Evolutionary conservation across 495 filamentous ascomycete species (phyloP).

Genomic region (Schizothecium vesticola): DNA sequence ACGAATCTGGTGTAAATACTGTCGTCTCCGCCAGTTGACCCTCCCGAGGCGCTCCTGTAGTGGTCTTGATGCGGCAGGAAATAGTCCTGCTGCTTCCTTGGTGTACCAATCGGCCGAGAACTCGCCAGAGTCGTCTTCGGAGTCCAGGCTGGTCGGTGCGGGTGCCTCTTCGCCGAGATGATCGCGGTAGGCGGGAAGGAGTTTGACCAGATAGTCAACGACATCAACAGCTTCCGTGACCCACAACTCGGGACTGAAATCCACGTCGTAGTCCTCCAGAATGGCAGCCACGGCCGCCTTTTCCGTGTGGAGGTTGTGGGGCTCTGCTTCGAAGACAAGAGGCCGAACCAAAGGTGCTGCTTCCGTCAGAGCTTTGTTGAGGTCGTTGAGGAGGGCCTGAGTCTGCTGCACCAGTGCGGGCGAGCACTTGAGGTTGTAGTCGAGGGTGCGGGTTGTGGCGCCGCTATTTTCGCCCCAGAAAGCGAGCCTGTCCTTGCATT

Average conservation of each 20-base stretch:
- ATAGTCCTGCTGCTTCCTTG: background rate
- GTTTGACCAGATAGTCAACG: conserved; percentile 10
- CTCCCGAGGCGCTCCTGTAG: background rate
- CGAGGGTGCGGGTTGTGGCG: conserved; percentile 12
- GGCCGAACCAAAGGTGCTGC: background rate
- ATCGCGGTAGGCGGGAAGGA: conserved; percentile 9
- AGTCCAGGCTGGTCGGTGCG: background rate
- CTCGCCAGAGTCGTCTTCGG: background rate
- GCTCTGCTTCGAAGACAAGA: background rate
- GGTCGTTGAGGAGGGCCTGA: conserved; percentile 8
- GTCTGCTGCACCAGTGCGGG: conserved; percentile 1
- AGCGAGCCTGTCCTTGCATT: conserved; percentile 6
- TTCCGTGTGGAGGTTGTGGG: background rate
- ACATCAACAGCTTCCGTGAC: conserved; percentile 14
- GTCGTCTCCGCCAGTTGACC: background rate
- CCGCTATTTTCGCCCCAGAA: conserved; percentile 20
- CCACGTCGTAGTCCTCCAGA: conserved; percentile 2
- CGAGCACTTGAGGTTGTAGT: conserved; percentile 10
- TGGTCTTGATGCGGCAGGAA: background rate
- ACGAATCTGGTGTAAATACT: background rate
- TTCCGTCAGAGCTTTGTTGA: conserved; percentile 5
- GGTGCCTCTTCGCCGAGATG: conserved; percentile 1
- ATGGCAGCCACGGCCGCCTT: background rate
- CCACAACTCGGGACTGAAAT: background rate
- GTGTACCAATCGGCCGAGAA: background rate